Conservation (phyloP, 495 filamentous ascomycete species). For the Penicillium flavigenum region DNA sequence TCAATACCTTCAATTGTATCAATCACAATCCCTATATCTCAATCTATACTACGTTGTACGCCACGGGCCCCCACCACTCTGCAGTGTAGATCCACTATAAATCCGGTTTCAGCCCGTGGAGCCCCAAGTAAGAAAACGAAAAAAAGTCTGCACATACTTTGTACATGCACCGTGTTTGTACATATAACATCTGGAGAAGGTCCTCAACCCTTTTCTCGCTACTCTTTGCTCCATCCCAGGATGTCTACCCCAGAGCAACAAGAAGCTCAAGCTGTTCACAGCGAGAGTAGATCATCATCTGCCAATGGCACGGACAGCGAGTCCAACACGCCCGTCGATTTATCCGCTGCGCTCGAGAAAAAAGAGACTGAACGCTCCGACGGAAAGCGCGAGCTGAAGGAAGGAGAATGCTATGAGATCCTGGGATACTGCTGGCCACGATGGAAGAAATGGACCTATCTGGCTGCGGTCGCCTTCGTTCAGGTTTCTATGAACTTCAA, state of each 20-base stretch:
- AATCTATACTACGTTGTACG: neutral
- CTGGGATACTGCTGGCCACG: constrained; percentile 61
- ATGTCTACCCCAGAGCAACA: constrained; percentile 11
- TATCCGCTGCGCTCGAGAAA: neutral
- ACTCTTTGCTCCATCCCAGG: constrained; percentile 2
- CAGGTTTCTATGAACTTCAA: constrained; percentile 80
- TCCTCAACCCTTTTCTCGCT: neutral
- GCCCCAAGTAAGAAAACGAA: neutral
- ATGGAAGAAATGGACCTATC: constrained; percentile 74
- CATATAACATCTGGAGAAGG: constrained; percentile 12
- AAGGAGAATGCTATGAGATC: constrained; percentile 62
- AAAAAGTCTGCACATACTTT: neutral
- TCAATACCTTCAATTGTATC: neutral
- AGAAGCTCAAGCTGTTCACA: constrained; percentile 4
- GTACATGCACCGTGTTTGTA: neutral
- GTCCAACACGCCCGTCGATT: neutral
- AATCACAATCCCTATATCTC: neutral
- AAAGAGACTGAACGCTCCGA: constrained; percentile 23
- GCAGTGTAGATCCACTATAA: constrained; percentile 11
- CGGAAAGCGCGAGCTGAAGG: constrained; percentile 60
- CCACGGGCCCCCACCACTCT: constrained; percentile 6
- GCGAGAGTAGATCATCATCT: constrained; percentile 1
- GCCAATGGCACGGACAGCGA: neutral
- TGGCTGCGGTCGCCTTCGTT: constrained; percentile 66
- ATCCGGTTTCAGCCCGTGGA: constrained; percentile 10